These are phyloP conservation scores for Fusarium begoniae DNA, from an alignment of 2,329 filamentous ascomycete species.

Conservation along the genomic window DNA sequence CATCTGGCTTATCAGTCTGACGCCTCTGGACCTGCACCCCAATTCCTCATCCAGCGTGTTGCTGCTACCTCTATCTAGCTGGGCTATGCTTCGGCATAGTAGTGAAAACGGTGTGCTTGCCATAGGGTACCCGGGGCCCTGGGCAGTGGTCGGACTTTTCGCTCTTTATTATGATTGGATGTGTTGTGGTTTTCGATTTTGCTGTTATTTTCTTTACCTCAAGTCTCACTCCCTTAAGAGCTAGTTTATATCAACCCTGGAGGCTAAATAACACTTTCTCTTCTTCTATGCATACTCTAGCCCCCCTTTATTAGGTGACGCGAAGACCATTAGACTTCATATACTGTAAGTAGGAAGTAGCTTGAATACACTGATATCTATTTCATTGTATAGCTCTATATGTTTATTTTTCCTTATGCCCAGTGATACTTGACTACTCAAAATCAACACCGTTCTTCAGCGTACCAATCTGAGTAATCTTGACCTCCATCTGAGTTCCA, in stretches of 20 bases:
- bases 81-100: not conserved
- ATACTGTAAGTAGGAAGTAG: accelerated
- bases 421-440: accelerated
- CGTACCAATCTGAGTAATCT: slow-evolving; percentile 53
- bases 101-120: not conserved
- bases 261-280: not conserved
- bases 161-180: not conserved
- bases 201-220: not conserved
- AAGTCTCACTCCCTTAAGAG: not conserved
- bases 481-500: slow-evolving; percentile 52
- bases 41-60: slow-evolving; percentile 25
- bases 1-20: slow-evolving; percentile 23
- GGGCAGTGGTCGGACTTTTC: not conserved
- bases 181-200: not conserved
- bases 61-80: slow-evolving; percentile 5
- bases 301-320: accelerated
- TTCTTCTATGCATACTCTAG: not conserved
- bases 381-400: accelerated
- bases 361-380: accelerated
- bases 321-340: accelerated
- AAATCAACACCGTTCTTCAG: not conserved
- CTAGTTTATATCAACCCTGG: not conserved
- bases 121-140: not conserved
- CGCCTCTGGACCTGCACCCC: slow-evolving; percentile 19
- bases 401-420: accelerated